These are phyloP conservation scores for Cercophora newfieldiana DNA, from an alignment of 495 filamentous ascomycete genomes.

Conservation along the genomic window DNA sequence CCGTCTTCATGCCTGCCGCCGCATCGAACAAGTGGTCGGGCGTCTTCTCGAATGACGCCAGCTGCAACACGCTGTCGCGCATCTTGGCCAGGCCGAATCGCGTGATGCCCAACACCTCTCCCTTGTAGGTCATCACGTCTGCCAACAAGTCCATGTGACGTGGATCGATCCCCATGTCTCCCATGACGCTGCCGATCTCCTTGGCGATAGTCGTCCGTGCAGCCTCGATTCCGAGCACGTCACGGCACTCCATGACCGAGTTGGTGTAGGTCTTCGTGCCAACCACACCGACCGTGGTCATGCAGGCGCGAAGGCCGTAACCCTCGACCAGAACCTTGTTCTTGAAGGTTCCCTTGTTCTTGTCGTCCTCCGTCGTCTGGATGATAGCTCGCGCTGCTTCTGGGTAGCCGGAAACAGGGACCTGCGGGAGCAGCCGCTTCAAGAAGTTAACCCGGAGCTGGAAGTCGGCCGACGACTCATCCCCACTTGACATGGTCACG, in stretches of 20 bases:
- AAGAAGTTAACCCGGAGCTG: slow-evolving; percentile 80
- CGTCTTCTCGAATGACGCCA: slow-evolving; percentile 97
- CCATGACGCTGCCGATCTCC: slow-evolving; percentile 83
- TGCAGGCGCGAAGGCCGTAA: slow-evolving; percentile 84
- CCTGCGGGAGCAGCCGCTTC: slow-evolving; percentile 74
- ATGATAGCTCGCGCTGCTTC: slow-evolving; percentile 87
- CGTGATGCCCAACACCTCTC: slow-evolving; percentile 96
- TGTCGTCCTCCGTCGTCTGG: slow-evolving; percentile 52
- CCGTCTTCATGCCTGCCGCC: slow-evolving; percentile 82
- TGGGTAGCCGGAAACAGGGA: slow-evolving; percentile 84
- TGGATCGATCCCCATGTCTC: slow-evolving; percentile 92
- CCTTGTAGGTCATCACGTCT: slow-evolving; percentile 99
- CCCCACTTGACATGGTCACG: slow-evolving; percentile 24
- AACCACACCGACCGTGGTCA: slow-evolving; percentile 86
- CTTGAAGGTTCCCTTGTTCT: slow-evolving; percentile 40
- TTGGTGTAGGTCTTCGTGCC: slow-evolving; percentile 74
- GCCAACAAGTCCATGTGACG: slow-evolving; percentile 97
- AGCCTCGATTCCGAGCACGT: slow-evolving; percentile 97
- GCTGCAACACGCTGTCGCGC: slow-evolving; percentile 90
- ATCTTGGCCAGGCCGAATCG: slow-evolving; percentile 96
- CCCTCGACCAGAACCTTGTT: slow-evolving; percentile 87
- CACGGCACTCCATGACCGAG: slow-evolving; percentile 83
- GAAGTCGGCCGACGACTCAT: slow-evolving; percentile 61
- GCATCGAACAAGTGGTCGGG: slow-evolving; percentile 97
- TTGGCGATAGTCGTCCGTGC: slow-evolving; percentile 78